Evolutionary conservation across 148 eudicot species (phyloP), one percentile per base, ranked within the genome.

Genomic region (Talinum fruticosum): DNA sequence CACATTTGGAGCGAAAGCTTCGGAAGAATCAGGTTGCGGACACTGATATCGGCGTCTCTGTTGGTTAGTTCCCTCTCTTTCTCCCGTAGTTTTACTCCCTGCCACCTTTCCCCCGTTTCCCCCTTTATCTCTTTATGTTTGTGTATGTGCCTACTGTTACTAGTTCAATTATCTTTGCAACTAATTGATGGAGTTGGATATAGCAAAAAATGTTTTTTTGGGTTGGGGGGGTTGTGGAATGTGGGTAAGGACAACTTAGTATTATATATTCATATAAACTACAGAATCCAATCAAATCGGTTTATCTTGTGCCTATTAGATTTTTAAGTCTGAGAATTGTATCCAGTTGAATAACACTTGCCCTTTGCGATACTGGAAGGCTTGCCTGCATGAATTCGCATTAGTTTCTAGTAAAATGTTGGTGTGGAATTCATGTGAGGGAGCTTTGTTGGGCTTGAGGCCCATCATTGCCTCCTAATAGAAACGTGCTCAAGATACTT

Each of bases 11-110:
- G 81, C 84, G 97, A 61, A 93, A 95, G 85, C 91, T 95, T 45
- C 83, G 99, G 69, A 95, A 95, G 88, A 91, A 92, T 87, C 99
- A 92, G 81, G 96, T 92, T 62, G 96, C 97, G 69, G 97, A 92
- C 82, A 95, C 97, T 28, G 96, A 93, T 86, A 93, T 95, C 61
- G 94, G 96, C 29, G 93, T 87, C 72, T 92, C 99, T 33, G 99
- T 95, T 68, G 99, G 99, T 95, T 23, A 87, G 90, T 84, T 64
- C 61, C 24, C 28, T 15, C 21, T 12, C 21, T 59, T 54, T 8
- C 37, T 23, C 69, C 0, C 23, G 23, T 10, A 24, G 6, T 41
- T 41, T 41, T 41, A 7, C 47, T 66, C 64, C 32, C 5, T 68
- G 35, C 4, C 29, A 21, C 34, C 74, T 1, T 57, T 1, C 29